A percentile compares a stretch with the other conserved stretches of the same genome.
These are phyloP conservation scores for Ehretia macrophylla DNA, from an alignment of 257 asterid species.

Conservation along the genomic window DNA sequence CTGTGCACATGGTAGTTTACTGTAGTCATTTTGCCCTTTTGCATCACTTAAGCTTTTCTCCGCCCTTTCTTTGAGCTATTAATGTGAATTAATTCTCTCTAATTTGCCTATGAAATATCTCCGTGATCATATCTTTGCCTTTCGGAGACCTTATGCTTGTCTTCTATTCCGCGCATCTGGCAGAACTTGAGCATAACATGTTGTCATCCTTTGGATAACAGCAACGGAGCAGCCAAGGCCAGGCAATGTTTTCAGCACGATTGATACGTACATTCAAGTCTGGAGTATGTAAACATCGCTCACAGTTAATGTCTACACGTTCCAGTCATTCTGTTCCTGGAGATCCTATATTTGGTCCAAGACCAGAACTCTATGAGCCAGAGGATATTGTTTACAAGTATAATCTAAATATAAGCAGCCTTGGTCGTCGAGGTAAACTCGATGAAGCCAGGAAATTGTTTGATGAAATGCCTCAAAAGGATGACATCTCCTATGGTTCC, in stretches of 20 bases:
- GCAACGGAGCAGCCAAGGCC: too few species aligned
- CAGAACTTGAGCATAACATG: too few species aligned
- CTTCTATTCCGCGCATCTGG: too few species aligned
- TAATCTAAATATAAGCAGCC: constrained; percentile 3
- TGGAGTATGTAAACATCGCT: neutral
- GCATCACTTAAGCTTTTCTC: too few species aligned
- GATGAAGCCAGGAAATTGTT: constrained; percentile 37
- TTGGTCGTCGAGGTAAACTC: constrained; percentile 13
- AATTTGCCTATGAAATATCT: too few species aligned
- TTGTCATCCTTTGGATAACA: too few species aligned
- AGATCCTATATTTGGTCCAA: neutral
- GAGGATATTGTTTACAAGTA: constrained; percentile 3
- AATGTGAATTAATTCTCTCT: too few species aligned
- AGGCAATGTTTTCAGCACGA: neutral
- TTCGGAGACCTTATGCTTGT: too few species aligned
- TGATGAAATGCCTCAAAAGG: constrained; percentile 62
- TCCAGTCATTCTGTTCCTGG: neutral
- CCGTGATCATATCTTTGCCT: too few species aligned
- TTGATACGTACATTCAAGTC: neutral
- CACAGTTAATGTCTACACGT: neutral
- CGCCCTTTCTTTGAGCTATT: too few species aligned
- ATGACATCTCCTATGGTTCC: constrained; percentile 72
- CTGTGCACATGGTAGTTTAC: too few species aligned
- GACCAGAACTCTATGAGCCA: neutral
- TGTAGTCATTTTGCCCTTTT: too few species aligned